A percentile compares a stretch with the other conserved stretches of the same genome.
These are phyloP conservation scores for Penicillium maclennaniae DNA, from an alignment of 495 filamentous ascomycete genomes.

Conservation along the genomic window DNA sequence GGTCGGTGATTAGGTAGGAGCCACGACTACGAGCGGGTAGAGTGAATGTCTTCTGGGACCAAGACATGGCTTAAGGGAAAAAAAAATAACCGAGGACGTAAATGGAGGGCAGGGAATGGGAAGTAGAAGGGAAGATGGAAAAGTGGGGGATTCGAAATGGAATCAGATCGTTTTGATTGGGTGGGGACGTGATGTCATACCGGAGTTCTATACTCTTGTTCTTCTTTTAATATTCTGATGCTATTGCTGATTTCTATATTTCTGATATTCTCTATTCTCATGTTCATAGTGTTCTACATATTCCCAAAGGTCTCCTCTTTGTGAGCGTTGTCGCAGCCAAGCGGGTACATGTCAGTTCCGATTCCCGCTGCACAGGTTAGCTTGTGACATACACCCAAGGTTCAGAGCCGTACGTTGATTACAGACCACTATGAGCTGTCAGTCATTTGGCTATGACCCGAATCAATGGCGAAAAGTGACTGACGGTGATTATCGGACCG, in stretches of 20 bases:
- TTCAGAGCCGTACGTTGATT: conserved; percentile 7
- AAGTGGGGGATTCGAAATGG: conserved; percentile 4
- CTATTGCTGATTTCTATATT: conserved; percentile 6
- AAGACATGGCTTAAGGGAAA: conserved; percentile 54
- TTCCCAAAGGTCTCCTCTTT: conserved; percentile 48
- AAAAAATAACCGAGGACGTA: too few relatives aligned
- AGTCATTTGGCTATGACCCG: not conserved
- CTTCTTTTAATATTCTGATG: conserved; percentile 16
- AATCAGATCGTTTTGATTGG: conserved; percentile 17
- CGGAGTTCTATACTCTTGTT: not conserved
- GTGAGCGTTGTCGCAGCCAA: not conserved
- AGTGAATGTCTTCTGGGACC: conserved; percentile 75
- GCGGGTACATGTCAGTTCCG: conserved; percentile 24
- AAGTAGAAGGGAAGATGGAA: too few relatives aligned
- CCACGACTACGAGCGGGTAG: conserved; percentile 73
- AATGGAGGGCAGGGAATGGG: too few relatives aligned
- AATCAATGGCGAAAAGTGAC: not conserved
- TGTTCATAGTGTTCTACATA: conserved; percentile 66
- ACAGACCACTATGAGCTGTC: conserved; percentile 2
- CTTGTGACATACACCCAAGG: not conserved
- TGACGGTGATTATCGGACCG: conserved; percentile 7
- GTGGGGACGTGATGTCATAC: conserved; percentile 20
- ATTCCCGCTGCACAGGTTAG: conserved; percentile 33
- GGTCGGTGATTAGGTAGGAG: conserved; percentile 82
- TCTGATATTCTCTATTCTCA: not conserved